Conservation (phyloP, 352 stramenopile genomes). For the Elongisporangium senticosum region DNA sequence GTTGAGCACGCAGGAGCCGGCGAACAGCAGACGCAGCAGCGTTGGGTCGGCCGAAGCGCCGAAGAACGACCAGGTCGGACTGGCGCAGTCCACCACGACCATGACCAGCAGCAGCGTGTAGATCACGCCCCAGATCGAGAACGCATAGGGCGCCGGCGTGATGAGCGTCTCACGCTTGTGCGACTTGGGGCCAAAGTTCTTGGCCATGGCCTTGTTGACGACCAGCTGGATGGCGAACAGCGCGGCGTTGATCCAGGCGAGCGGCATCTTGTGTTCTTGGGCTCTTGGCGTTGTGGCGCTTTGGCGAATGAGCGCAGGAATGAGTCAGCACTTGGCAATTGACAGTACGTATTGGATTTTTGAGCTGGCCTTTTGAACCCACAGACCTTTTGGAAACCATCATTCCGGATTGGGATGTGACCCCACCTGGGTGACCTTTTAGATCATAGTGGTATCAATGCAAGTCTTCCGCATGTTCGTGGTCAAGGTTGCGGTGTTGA, state of each 20-base stretch:
- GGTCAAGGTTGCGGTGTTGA: too few species aligned
- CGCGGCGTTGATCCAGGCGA: constrained; percentile 46
- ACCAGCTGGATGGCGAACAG: constrained; percentile 48
- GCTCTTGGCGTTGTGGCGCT: background rate
- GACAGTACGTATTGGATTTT: too few species aligned
- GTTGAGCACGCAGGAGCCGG: constrained; percentile 43
- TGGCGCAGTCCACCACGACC: constrained; percentile 46
- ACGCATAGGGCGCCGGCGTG: constrained; percentile 45
- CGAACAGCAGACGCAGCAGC: constrained; percentile 47
- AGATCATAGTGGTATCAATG: too few species aligned
- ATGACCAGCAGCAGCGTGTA: constrained; percentile 56
- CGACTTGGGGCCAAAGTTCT: constrained; percentile 45
- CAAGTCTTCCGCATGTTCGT: too few species aligned
- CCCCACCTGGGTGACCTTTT: too few species aligned
- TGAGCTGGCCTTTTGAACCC: background rate
- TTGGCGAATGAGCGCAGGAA: background rate
- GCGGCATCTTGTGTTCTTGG: background rate
- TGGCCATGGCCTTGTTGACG: constrained; percentile 25
- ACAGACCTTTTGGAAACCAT: background rate
- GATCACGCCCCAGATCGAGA: constrained; percentile 66
- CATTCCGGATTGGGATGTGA: too few species aligned
- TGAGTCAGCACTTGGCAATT: background rate
- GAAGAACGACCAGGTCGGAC: constrained; percentile 43
- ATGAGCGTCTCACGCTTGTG: constrained; percentile 42
- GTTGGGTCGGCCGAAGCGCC: constrained; percentile 32